Evolutionary conservation across 2,329 filamentous ascomycete species (phyloP).

Genomic region (Diaporthe capsici): DNA sequence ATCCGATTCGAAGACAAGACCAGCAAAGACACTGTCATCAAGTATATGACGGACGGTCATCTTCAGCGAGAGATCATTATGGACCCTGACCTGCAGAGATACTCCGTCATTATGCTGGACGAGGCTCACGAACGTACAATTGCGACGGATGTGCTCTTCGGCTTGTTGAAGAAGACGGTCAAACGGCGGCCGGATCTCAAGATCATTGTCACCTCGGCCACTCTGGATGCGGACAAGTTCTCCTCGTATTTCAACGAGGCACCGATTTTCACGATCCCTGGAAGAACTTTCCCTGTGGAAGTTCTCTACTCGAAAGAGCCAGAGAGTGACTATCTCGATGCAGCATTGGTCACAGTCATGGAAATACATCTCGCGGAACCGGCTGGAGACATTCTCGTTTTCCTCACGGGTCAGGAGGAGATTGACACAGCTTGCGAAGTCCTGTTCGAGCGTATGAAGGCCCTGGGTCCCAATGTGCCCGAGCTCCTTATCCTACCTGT

Average conservation of each 20-base stretch:
- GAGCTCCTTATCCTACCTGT: constrained; percentile 94
- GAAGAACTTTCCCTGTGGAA: constrained; percentile 94
- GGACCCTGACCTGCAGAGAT: constrained; percentile 89
- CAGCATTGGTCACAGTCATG: constrained; percentile 96
- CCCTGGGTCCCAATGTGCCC: constrained; percentile 88
- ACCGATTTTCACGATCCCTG: constrained; percentile 96
- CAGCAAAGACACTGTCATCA: constrained; percentile 89
- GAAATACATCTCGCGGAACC: constrained; percentile 96
- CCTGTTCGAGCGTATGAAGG: constrained; percentile 95
- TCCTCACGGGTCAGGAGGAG: constrained; percentile 97
- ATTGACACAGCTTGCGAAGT: constrained; percentile 97
- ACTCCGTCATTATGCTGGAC: constrained; percentile 98
- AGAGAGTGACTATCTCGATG: constrained; percentile 94
- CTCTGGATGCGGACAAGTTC: constrained; percentile 97
- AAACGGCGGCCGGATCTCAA: constrained; percentile 90
- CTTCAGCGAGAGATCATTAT: constrained; percentile 94
- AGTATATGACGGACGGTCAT: constrained; percentile 99
- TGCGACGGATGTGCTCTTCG: constrained; percentile 94
- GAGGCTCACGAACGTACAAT: constrained; percentile 98
- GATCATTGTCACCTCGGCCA: constrained; percentile 96
- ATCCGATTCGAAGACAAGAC: constrained; percentile 98
- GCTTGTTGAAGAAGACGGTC: constrained; percentile 91
- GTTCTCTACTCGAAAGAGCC: constrained; percentile 96
- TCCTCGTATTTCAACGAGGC: constrained; percentile 96
- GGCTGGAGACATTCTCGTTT: constrained; percentile 93